These are phyloP conservation scores for Penicillium verhagenii DNA, from an alignment of 495 filamentous ascomycete species.

Conservation along the genomic window DNA sequence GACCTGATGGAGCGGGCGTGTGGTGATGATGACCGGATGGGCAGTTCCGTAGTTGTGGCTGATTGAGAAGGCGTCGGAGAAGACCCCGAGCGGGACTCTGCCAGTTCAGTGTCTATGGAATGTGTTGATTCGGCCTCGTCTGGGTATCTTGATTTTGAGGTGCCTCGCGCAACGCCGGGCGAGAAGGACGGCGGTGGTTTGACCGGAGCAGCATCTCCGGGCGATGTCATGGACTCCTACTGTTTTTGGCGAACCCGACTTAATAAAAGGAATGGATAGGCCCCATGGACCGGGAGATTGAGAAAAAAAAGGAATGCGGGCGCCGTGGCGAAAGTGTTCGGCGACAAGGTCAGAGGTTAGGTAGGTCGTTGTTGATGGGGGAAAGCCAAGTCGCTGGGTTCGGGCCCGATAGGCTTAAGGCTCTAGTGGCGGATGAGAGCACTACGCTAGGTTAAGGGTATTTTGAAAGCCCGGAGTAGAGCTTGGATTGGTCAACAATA, in stretches of 20 bases:
- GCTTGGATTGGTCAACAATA: background rate
- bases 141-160: conserved; percentile 51
- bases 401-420: conserved; percentile 11
- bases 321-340: conserved; percentile 7
- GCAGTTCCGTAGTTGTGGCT: conserved; percentile 35
- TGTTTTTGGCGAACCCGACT: conserved; percentile 21
- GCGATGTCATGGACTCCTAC: conserved; percentile 59
- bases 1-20: conserved; percentile 59
- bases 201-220: conserved; percentile 59
- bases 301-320: background rate
- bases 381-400: conserved; percentile 29
- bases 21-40: conserved; percentile 47
- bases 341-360: conserved; percentile 11
- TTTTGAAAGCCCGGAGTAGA: too few species aligned
- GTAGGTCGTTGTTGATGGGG: conserved; percentile 25
- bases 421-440: background rate
- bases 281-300: conserved; percentile 35
- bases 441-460: background rate
- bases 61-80: conserved; percentile 45
- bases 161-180: conserved; percentile 48
- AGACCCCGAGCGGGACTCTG: conserved; percentile 51
- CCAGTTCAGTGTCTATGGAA: conserved; percentile 47
- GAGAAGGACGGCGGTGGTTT: conserved; percentile 60
- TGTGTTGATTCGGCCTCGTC: conserved; percentile 39
- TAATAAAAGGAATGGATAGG: conserved; percentile 17